A percentile compares a stretch with the other conserved stretches of the same genome.
Evolutionary conservation across 768 basidiomycete species (phyloP).

Genomic region (Boletus reticuloceps): DNA sequence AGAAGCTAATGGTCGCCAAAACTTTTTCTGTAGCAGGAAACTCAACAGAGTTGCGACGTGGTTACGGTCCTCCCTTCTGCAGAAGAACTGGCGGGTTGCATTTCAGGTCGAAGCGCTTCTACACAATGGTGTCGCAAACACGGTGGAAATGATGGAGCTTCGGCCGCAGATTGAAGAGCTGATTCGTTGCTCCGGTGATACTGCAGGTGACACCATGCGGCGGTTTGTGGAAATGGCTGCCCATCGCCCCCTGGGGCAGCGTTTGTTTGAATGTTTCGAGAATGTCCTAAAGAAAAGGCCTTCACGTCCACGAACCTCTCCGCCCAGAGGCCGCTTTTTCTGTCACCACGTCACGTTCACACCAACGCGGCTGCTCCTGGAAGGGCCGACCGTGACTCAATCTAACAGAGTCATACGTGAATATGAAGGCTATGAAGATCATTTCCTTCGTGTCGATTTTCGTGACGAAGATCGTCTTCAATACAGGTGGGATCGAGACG

Average conservation of each 20-base stretch:
- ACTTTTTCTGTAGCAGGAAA: constrained; percentile 49
- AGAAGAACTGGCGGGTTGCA: constrained; percentile 54
- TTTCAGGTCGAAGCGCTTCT: constrained; percentile 77
- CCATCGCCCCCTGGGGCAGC: constrained; percentile 41
- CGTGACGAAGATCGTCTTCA: constrained; percentile 79
- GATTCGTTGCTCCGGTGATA: constrained; percentile 30
- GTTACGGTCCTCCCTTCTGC: constrained; percentile 41
- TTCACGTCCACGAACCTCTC: constrained; percentile 13
- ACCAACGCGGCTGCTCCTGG: constrained; percentile 68
- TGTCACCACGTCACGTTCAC: constrained; percentile 77
- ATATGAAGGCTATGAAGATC: constrained; percentile 56
- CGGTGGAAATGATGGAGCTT: constrained; percentile 51
- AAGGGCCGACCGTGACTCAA: constrained; percentile 73
- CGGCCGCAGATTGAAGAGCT: constrained; percentile 43
- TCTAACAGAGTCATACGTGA: constrained; percentile 79
- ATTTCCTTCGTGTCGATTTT: constrained; percentile 82
- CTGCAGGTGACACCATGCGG: constrained; percentile 51
- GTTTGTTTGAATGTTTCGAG: constrained; percentile 46
- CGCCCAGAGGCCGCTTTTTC: constrained; percentile 46
- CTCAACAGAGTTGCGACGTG: constrained; percentile 46
- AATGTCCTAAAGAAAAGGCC: constrained; percentile 26
- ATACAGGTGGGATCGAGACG: constrained; percentile 67
- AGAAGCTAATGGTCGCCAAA: constrained; percentile 42
- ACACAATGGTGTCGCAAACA: constrained; percentile 59
- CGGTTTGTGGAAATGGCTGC: constrained; percentile 51